Evolutionary conservation across 768 basidiomycete species (phyloP), one percentile per base, ranked within the genome.

Genomic region (Boletus reticuloceps): DNA sequence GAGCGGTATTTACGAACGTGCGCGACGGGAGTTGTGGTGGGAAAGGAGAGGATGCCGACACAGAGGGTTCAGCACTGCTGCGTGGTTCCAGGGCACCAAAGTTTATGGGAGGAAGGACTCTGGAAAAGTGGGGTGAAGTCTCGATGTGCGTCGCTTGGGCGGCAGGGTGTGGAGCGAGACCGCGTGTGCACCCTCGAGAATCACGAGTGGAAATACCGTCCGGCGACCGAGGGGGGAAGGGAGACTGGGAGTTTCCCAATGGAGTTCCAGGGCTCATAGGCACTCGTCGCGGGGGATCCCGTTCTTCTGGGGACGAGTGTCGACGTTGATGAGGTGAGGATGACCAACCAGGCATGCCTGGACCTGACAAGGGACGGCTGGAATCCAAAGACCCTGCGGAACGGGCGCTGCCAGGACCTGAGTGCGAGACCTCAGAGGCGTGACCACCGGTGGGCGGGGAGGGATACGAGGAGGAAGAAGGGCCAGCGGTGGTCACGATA

Each of bases 301-400:
- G 42, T 16, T 60, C 61, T 5, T 58, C 64, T 31, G 56, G 43
- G 27, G 69, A 63, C 6, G 58, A 40, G 40, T 62, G 60, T 14
- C 48, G 41, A 22, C 40, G 67, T 9, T 45, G 61, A 40, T 46
- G 54, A 37, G 58, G 37, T 0, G 60, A 39, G 51, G 63, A 40
- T 50, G 54, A 56, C 66, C 66, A 52, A 76, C 58, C 80, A 27
- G 82, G 80, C 67, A 84, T 76, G 6, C 82, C 82, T 44, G 84
- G 82, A 11, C 84, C 83, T 40, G 81, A 75, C 19, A 85, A 59
- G 41, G 76, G 74, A 19, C 75, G 57, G 38, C 71, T 71, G 25
- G 70, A 61, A 47, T 79, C 77, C 17, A 64, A 59, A 12, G 75
- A 63, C n/a, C 61, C 67, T 19, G 61, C 58, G 34, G 61, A 50